Conservation (phyloP, 768 basidiomycete species). For the Boletellus ananas region DNA sequence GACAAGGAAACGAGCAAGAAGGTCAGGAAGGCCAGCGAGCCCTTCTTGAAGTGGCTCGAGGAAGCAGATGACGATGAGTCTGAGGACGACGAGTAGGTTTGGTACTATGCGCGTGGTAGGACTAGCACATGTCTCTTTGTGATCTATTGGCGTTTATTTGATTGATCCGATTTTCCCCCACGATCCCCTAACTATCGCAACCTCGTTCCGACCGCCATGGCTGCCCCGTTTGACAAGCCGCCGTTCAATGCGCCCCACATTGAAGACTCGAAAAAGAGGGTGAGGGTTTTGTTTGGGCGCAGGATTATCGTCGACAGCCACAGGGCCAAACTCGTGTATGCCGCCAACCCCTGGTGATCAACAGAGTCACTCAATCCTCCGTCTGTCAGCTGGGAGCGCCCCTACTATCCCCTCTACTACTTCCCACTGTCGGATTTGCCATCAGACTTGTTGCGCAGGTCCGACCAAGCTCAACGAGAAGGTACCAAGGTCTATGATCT, state of each 20-base stretch:
- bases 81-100: constrained; percentile 27
- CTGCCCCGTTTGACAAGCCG: constrained; percentile 15
- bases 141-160: constrained; percentile 14
- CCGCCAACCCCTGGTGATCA: constrained; percentile 5
- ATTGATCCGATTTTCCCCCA: neutral
- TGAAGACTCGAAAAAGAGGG: constrained; percentile 46
- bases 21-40: constrained; percentile 92
- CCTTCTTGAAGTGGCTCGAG: constrained; percentile 94
- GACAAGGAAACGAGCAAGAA: constrained; percentile 94
- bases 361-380: neutral
- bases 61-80: constrained; percentile 82
- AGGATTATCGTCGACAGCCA: constrained; percentile 51
- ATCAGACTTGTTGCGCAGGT: constrained; percentile 36
- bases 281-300: constrained; percentile 52
- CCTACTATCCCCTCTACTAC: constrained; percentile 52
- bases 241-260: constrained; percentile 44
- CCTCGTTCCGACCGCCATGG: constrained; percentile 9
- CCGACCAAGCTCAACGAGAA: constrained; percentile 27
- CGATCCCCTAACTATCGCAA: neutral
- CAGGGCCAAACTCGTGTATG: constrained; percentile 60
- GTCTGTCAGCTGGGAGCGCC: constrained; percentile 50
- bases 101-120: neutral
- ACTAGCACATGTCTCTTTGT: neutral
- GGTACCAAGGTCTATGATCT: constrained; percentile 43
- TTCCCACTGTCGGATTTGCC: constrained; percentile 47